Evolutionary conservation across 164 flowering plant species (phyloP), one percentile per base, ranked within the genome.

Genomic region (Magnolia kwangsiensis): DNA sequence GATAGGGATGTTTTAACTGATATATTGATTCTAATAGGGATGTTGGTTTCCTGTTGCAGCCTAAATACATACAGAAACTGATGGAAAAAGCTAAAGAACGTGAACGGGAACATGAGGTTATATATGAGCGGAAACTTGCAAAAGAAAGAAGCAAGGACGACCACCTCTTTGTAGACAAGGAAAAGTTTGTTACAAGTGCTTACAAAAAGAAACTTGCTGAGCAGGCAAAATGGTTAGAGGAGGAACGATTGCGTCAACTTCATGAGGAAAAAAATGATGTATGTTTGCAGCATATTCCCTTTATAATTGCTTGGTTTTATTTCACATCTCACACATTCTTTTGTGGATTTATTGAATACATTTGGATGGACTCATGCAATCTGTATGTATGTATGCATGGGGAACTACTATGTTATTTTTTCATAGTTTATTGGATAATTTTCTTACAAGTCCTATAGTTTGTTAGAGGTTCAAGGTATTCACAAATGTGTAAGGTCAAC

Each of bases 201-300:
- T 93, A 93, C 79, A 93, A 88, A 78, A 91, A 75, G 84, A 93
- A 93, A 83, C 94, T 93, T 63, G 95, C 91, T 0, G 98, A 93
- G 83, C 91, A 87, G 82, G 89, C 82, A 23, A 88, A 88, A 75
- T 91, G 92, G 94, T n/a, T 84, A 80, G 93, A 85, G 83, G 93
- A 91, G 80, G 80, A 78, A 37, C 77, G 80, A 14, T 13, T 73
- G 2, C 73, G 80, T 21, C 58, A 78, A 68, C 80, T 78, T 74
- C 80, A 69, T 58, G 80, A 78, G 73, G 73, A 78, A 68, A 78
- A 24, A 19, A 76, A 78, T 88, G 90, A 71, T 89, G 90, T 9
- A 71, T 84, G 77, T 91, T 89, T 63, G 75, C 50, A 58, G 4
- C 70, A 65, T 8, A 11, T 11, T 8, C 59, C 29, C 24, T 66